Conservation (phyloP, 1,284 basidiomycete species). For the Ustilago cynodontis region DNA sequence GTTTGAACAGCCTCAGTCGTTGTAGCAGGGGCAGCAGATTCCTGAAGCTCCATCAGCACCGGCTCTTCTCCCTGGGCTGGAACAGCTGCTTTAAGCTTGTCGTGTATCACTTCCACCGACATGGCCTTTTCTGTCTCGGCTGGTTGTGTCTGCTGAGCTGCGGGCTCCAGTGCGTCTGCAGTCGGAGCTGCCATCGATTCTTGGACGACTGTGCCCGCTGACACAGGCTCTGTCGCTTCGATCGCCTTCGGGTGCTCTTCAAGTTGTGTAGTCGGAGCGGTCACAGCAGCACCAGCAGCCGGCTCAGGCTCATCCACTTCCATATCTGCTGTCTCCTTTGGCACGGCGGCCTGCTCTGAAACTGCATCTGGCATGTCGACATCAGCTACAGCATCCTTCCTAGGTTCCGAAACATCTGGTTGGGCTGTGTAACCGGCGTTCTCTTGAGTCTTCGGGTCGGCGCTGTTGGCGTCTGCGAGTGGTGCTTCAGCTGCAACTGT, state of each 20-base stretch:
- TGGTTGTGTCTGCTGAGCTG: not conserved
- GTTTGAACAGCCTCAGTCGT: not conserved
- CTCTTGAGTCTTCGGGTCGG: not conserved
- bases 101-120: not conserved
- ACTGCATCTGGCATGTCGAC: slow-evolving; percentile 31
- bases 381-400: slow-evolving; percentile 5
- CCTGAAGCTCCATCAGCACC: not conserved
- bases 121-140: not conserved
- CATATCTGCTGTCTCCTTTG: not conserved
- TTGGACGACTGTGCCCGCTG: not conserved
- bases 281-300: not conserved
- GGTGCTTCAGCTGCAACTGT: not conserved
- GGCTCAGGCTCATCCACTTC: not conserved
- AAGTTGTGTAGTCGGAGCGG: not conserved
- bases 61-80: not conserved
- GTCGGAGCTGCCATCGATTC: not conserved
- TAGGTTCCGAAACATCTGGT: not conserved
- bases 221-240: not conserved
- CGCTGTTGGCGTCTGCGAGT: not conserved
- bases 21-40: not conserved
- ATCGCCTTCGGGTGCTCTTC: not conserved
- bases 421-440: not conserved
- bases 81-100: not conserved
- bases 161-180: not conserved
- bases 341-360: not conserved